Conservation (phyloP, 768 basidiomycete species). For the Agaricus sinodeliciosus region DNA sequence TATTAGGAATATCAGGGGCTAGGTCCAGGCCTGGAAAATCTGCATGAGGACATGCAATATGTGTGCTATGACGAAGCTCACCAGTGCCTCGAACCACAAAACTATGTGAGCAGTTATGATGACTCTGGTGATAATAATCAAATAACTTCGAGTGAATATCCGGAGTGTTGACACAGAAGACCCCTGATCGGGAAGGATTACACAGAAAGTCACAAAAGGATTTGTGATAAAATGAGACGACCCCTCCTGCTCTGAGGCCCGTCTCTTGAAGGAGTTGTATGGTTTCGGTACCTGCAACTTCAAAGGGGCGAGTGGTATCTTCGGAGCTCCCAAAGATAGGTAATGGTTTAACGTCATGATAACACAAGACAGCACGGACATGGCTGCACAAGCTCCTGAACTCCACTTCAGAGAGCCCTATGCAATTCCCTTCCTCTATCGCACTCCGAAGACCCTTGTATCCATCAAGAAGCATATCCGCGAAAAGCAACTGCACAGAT, state of each 20-base stretch:
- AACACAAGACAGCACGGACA: neutral
- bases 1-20: neutral
- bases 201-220: conserved; percentile 4
- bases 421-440: neutral
- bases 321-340: neutral
- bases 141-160: neutral
- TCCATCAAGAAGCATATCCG: neutral
- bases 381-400: neutral
- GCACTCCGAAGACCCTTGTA: no score
- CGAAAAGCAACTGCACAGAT: neutral
- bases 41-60: no score
- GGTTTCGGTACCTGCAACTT: neutral
- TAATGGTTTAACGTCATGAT: neutral
- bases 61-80: neutral
- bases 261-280: neutral
- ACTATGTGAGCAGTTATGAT: neutral
- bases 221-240: neutral
- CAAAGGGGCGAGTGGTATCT: neutral
- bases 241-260: neutral
- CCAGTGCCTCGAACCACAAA: neutral
- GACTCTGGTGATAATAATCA: neutral
- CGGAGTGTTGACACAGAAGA: neutral
- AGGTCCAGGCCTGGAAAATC: neutral
- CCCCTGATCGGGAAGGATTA: neutral
- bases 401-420: neutral